phyloP scores from a whole-genome alignment of 129 eudicot genomes.

The Artemisia annua region DNA sequence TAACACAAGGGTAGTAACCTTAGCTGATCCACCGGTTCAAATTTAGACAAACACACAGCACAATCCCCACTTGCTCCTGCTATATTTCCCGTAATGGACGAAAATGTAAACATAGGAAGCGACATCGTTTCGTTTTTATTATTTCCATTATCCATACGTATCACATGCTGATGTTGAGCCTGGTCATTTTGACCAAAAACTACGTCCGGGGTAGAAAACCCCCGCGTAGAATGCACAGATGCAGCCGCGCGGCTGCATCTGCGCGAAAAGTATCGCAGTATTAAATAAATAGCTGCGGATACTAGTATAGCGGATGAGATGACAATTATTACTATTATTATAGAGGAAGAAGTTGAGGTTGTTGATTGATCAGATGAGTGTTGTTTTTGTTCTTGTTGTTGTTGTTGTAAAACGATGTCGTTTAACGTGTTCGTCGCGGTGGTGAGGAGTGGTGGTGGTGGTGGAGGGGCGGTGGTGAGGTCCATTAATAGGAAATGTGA shows the following conservation, averaged over 20 bases:
- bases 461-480: constrained; percentile 28
- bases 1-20: constrained; percentile 73
- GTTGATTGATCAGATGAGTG: neutral
- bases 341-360: constrained; percentile 40
- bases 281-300: constrained; percentile 69
- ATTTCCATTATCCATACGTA: constrained; percentile 16
- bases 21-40: constrained; percentile 63
- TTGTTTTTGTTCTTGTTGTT: constrained; percentile 22
- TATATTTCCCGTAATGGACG: constrained; percentile 60
- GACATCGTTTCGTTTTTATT: constrained; percentile 14
- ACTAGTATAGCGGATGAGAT: constrained; percentile 64
- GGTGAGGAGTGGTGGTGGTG: constrained; percentile 25
- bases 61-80: constrained; percentile 61
- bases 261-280: constrained; percentile 62
- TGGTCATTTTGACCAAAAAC: constrained; percentile 22
- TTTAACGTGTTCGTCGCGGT: neutral
- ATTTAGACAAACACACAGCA: constrained; percentile 76
- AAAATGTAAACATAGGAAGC: constrained; percentile 70
- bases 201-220: constrained; percentile 38
- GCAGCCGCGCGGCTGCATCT: constrained; percentile 43
- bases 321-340: constrained; percentile 46
- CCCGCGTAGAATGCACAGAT: constrained; percentile 22
- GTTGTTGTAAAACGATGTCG: constrained; percentile 11
- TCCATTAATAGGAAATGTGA: neutral
- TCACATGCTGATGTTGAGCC: constrained; percentile 25